These are phyloP conservation scores for Solanum hybrid DNA, from an alignment of 305 asterid species.

Conservation along the genomic window DNA sequence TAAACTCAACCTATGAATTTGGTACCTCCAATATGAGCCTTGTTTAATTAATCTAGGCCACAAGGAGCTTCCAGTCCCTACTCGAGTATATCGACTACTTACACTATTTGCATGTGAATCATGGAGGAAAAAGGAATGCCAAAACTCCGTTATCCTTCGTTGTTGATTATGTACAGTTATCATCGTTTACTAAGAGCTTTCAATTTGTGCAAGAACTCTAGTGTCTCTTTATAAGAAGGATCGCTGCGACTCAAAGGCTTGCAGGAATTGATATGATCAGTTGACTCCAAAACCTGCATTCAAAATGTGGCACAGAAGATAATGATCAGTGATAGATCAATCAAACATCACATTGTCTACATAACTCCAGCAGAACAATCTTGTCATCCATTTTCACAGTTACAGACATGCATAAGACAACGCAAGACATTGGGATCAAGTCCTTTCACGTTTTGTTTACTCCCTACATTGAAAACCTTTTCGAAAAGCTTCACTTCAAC, in stretches of 20 bases:
- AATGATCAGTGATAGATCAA: background rate
- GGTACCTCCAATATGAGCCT: background rate
- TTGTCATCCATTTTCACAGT: background rate
- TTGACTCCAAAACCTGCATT: constrained; percentile 83
- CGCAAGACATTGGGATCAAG: background rate
- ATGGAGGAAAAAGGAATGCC: background rate
- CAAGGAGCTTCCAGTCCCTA: background rate
- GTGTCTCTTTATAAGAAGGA: constrained; percentile 83
- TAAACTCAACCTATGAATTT: background rate
- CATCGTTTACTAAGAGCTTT: constrained; percentile 40
- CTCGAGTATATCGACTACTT: background rate
- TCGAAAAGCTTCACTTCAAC: background rate
- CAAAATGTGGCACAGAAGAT: background rate
- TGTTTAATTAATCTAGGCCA: background rate
- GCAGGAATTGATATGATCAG: constrained; percentile 96
- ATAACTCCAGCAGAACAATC: background rate
- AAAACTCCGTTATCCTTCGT: background rate
- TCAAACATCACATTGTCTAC: background rate
- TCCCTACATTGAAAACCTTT: background rate
- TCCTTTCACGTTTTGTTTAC: background rate
- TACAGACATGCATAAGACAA: background rate
- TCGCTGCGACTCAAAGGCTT: constrained; percentile 78
- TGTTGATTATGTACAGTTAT: constrained; percentile 13
- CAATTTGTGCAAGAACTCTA: constrained; percentile 68
- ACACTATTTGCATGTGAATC: constrained; percentile 5